Evolutionary conservation across 2,329 filamentous ascomycete species (phyloP).

Genomic region (Neoscytalidium dimidiatum): DNA sequence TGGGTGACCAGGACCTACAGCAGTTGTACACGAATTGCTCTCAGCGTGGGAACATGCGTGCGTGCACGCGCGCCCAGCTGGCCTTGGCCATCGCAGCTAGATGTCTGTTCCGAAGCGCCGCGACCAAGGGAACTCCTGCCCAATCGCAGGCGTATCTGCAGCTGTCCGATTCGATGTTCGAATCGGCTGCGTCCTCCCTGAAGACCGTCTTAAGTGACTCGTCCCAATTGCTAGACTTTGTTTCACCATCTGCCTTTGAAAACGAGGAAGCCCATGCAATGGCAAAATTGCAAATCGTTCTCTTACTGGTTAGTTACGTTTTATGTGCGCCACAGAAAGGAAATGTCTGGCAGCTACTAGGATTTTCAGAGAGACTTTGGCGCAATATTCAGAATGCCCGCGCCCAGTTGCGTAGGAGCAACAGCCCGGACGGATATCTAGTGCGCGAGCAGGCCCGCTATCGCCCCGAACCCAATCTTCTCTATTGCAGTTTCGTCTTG

Average conservation of each 20-base stretch:
- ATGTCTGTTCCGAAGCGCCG: conserved; percentile 16
- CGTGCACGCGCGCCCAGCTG: conserved; percentile 14
- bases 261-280: conserved; percentile 20
- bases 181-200: conserved; percentile 1
- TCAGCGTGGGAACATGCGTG: conserved; percentile 8
- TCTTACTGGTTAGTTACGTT: conserved; percentile 14
- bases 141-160: conserved; percentile 19
- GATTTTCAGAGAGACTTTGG: conserved; percentile 18
- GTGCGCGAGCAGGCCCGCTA: conserved; percentile 4
- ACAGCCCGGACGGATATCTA: conserved; percentile 9
- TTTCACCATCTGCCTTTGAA: conserved; percentile 15
- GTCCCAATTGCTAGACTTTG: not conserved
- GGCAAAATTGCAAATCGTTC: conserved; percentile 18
- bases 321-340: conserved; percentile 11
- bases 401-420: conserved; percentile 13
- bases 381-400: conserved; percentile 17
- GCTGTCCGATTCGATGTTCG: conserved; percentile 15
- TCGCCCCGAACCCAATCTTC: conserved; percentile 4
- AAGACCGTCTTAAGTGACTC: conserved; percentile 11
- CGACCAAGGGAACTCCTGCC: conserved; percentile 15
- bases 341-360: conserved; percentile 19
- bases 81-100: conserved; percentile 1
- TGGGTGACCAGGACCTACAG: conserved; percentile 14
- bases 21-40: conserved; percentile 6
- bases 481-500: conserved; percentile 15